Evolutionary conservation across 176 grass and related monocot species (phyloP), one percentile per base, ranked within the genome.

Genomic region (Juncus inflexus): DNA sequence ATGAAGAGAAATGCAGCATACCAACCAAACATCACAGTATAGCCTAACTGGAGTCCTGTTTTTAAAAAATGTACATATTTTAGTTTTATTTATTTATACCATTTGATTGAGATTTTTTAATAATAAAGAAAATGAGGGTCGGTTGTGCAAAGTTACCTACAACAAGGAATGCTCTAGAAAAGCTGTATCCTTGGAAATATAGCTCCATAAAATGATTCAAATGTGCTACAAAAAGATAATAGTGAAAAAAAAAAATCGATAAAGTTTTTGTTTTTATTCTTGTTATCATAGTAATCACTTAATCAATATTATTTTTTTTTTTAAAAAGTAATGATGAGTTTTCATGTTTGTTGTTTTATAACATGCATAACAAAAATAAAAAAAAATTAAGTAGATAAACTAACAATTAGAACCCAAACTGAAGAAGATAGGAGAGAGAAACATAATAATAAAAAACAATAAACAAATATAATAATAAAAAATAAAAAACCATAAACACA

Each of bases 21-120:
- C 92, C 92, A 96, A 62, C 92, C 92, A 77, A 96, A 96, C 58
- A 86, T 76, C 55, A 96, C 74, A 54, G 92, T 96, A 79, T 96
- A 96, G 55, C 92, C 82, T 81, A 96, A 74, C 60, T 96, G 92
- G 58, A 96, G 7, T 64, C 92, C 87, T 96, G 82, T 15, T 42
- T 35, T 35, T 11, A 40, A 10, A 41, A 58, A 42, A 15, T 8
- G 12, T 35, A 65, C 6, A 65, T 54, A 7, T 15, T 40, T 3
- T 12, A 35, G 39, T 54, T 12, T 28, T 9, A 68, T 39, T 57
- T 9, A 12, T 35, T 28, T 75, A 7, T 47, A 69, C 15, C 12
- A 41, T 72, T 53, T 37, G n/a, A 51, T 42, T 39, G 63, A 53
- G 54, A 11, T 50, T 35, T 52, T 58, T 45, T 15, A 37, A 40